Evolutionary conservation across 192 early-diverging fungal genomes (phyloP), one percentile per base, ranked within the genome.

Genomic region (Coemansia interrupta): DNA sequence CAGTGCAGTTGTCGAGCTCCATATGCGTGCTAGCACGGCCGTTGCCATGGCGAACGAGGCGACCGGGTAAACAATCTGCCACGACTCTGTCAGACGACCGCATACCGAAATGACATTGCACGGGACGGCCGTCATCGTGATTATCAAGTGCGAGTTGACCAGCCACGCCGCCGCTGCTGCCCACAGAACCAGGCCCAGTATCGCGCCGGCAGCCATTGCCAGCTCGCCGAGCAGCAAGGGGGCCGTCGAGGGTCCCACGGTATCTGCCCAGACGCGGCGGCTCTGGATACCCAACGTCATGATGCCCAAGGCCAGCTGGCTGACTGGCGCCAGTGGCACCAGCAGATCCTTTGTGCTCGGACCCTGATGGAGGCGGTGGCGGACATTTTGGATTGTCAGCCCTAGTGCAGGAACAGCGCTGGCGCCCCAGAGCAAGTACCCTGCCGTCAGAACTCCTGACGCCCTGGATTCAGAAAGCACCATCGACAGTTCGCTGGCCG

Each of bases 221-320:
- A 74, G 55, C 26, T 74, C 72, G 54, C 72, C 72, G 50, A 74
- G 39, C 30, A 74, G 58, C 47, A 74, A 28, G 3, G 72, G 72
- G 23, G 64, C 72, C 2, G 61, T 60, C 2, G 65, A 48, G 1
- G 70, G 64, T 9, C 64, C 70, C 7, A 58, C 63, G 14, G 64
- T 44, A 26, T 59, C 62, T 5, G 53, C 53, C 72, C 72, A 74
- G 1, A 68, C 62, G n/a, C 72, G 65, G 18, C 55, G 56, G 50
- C 65, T 61, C 49, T 74, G 61, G 42, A 74, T 49, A 13, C 72
- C 72, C 42, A 74, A 26, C 4, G 58, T 24, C 72, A 74, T 74
- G 9, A 74, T 56, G 36, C 43, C 58, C 32, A 68, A 42, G 1
- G 72, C 66, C 32, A 64, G 43, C 43, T 68, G 72, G 47, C 54